Conservation (phyloP, 2,329 filamentous ascomycete species). For the Fusarium ramigenum region DNA sequence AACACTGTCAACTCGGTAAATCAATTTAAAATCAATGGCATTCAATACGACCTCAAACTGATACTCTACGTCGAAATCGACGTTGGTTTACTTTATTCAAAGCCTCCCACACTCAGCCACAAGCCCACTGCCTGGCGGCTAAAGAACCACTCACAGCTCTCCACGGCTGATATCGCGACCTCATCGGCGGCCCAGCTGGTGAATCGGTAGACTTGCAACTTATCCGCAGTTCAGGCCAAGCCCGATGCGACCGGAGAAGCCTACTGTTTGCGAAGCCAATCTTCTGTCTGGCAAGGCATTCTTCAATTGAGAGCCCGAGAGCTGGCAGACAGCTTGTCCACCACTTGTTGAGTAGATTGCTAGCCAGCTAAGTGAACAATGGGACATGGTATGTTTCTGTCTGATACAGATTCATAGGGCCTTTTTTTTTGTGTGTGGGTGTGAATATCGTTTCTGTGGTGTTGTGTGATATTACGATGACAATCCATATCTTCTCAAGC, state of each 20-base stretch:
- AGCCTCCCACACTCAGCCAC: constrained; percentile 39
- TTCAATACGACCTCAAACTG: background rate
- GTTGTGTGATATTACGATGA: background rate
- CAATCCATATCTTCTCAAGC: background rate
- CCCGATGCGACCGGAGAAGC: constrained; percentile 19
- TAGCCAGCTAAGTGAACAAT: background rate
- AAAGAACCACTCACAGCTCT: constrained; percentile 34
- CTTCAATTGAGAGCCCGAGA: constrained; percentile 17
- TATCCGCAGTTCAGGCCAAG: constrained; percentile 6
- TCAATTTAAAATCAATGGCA: background rate
- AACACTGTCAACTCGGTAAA: background rate
- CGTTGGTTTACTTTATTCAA: constrained; percentile 34
- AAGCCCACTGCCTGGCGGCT: constrained; percentile 32
- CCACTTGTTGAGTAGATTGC: background rate
- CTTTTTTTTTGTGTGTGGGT: background rate
- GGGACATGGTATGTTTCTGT: background rate
- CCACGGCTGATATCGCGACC: constrained; percentile 29
- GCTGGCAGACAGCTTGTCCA: background rate
- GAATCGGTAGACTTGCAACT: constrained; percentile 6
- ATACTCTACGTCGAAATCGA: background rate
- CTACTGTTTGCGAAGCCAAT: constrained; percentile 4
- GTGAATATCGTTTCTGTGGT: background rate
- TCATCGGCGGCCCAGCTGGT: constrained; percentile 10
- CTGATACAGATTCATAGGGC: background rate
- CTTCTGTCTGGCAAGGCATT: constrained; percentile 34